Evolutionary conservation across 176 grass and related monocot genomes (phyloP).

Genomic region (Oropetium thomaeum): DNA sequence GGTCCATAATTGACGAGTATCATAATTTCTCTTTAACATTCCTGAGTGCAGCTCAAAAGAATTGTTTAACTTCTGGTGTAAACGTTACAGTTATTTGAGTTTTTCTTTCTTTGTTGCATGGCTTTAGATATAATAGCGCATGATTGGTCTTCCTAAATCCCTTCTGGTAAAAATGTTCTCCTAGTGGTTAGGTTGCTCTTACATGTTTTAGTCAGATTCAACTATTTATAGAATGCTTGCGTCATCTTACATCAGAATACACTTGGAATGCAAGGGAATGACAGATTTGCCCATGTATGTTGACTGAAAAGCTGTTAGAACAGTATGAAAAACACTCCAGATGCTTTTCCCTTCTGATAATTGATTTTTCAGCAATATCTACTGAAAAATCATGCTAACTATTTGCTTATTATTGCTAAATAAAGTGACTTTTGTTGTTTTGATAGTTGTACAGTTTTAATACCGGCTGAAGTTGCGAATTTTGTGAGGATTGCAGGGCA

Average conservation of each 20-base stretch:
- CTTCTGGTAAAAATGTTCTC: conserved; percentile 25
- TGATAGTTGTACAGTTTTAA: not conserved
- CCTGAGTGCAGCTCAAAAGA: conserved; percentile 12
- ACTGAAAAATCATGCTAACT: not conserved
- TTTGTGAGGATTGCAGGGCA: conserved; percentile 14
- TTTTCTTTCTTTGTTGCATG: conserved; percentile 12
- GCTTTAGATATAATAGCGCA: conserved; percentile 23
- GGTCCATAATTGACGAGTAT: conserved; percentile 45
- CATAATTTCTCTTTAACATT: not conserved
- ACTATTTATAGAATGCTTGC: conserved; percentile 13
- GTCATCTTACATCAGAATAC: conserved; percentile 29
- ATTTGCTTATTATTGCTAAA: not conserved
- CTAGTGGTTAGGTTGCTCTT: not conserved
- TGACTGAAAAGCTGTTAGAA: not conserved
- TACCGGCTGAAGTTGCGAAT: not conserved
- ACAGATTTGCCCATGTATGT: not conserved
- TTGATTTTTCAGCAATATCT: not conserved
- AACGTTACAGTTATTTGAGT: conserved; percentile 25
- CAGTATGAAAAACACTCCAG: conserved; percentile 5
- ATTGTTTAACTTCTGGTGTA: conserved; percentile 21
- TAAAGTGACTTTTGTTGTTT: not conserved
- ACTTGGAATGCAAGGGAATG: conserved; percentile 15
- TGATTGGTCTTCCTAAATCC: conserved; percentile 39
- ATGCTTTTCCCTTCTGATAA: not conserved
- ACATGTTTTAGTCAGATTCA: conserved; percentile 25